A percentile compares a stretch with the other conserved stretches of the same genome.
These are phyloP conservation scores for Lathyrus aphaca DNA, from an alignment of 306 rosid genomes.

Conservation along the genomic window DNA sequence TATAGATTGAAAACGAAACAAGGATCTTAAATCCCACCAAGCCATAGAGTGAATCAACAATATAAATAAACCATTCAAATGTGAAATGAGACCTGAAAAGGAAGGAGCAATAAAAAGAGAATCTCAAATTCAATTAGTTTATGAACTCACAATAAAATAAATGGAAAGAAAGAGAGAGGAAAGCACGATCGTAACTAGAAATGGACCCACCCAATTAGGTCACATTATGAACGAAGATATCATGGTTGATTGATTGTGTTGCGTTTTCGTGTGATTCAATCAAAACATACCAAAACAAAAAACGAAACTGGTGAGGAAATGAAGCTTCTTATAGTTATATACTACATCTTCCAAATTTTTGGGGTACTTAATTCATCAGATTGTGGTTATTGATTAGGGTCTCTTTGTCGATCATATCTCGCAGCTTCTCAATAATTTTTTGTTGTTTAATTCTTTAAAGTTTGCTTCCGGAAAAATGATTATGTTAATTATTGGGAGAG, in stretches of 20 bases:
- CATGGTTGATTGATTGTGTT: background rate
- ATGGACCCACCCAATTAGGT: background rate
- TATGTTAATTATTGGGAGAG: too few relatives aligned
- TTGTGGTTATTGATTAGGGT: background rate
- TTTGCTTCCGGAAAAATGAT: too few relatives aligned
- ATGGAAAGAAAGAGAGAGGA: background rate
- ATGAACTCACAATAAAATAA: too few relatives aligned
- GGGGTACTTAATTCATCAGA: background rate
- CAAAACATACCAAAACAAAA: background rate
- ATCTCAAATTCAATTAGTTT: slow-evolving; percentile 18
- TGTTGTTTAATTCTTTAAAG: too few relatives aligned
- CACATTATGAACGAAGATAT: background rate
- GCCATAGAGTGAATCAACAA: slow-evolving; percentile 45
- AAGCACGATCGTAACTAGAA: background rate
- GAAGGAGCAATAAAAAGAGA: background rate
- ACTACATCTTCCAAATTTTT: too few relatives aligned
- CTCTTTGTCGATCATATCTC: background rate
- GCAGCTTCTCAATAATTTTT: too few relatives aligned
- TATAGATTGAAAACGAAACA: slow-evolving; percentile 47
- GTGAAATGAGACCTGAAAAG: slow-evolving; percentile 2
- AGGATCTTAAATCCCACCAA: slow-evolving; percentile 61
- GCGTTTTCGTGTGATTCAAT: background rate
- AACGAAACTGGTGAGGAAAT: slow-evolving; percentile 13
- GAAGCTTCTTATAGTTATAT: background rate
- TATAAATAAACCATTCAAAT: too few relatives aligned